Evolutionary conservation across 176 grass and related monocot genomes (phyloP).

Genomic region (Neostapfia colusana): DNA sequence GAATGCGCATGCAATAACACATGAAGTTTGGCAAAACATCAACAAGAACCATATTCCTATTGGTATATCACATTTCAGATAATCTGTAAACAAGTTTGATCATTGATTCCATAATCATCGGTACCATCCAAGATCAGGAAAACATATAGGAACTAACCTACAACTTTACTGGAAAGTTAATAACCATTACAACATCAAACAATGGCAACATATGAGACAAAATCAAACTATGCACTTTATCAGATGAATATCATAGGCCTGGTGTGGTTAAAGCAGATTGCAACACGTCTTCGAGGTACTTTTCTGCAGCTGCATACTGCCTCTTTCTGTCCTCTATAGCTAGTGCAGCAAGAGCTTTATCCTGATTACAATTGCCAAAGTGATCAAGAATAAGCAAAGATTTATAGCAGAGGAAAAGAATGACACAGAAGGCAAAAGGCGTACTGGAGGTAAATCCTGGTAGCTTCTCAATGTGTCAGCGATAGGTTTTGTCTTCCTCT

Average conservation of each 20-base stretch:
- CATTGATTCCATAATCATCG: background rate
- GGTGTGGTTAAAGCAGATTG: conserved; percentile 77
- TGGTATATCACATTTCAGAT: background rate
- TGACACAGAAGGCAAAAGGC: conserved; percentile 33
- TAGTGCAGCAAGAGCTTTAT: conserved; percentile 95
- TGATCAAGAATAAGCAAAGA: conserved; percentile 23
- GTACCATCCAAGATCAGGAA: conserved; percentile 5
- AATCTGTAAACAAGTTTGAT: conserved; percentile 7
- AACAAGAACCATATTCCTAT: background rate
- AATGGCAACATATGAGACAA: conserved; percentile 34
- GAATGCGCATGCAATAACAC: background rate
- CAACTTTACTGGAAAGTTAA: conserved; percentile 30
- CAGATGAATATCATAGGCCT: conserved; percentile 52
- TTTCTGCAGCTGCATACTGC: conserved; percentile 95
- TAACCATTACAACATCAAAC: conserved; percentile 23
- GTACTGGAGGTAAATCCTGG: conserved; percentile 95
- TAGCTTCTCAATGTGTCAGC: conserved; percentile 95
- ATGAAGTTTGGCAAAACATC: background rate
- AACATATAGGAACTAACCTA: conserved; percentile 6
- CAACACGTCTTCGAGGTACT: conserved; percentile 96
- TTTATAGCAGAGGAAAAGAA: conserved; percentile 1
- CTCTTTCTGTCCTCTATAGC: conserved; percentile 98
- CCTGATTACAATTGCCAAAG: conserved; percentile 55
- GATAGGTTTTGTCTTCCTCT: conserved; percentile 96
- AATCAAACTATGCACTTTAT: conserved; percentile 33